phyloP scores from a whole-genome alignment of 1,284 basidiomycete genomes.

The Afroboletus lepidellus region DNA sequence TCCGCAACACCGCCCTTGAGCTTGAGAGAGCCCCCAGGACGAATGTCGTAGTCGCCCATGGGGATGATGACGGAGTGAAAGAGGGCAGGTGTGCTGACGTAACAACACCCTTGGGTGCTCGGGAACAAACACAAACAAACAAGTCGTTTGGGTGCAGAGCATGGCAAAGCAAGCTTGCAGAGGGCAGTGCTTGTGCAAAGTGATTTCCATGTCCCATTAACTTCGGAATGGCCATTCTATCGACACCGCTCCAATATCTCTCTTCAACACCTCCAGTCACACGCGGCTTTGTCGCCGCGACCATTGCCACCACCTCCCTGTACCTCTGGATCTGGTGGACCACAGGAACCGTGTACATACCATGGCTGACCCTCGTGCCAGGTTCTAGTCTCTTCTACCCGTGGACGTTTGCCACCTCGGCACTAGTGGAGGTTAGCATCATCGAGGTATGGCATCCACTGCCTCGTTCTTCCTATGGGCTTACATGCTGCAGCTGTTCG shows the following conservation, averaged over 20 bases:
- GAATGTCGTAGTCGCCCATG: slow-evolving; percentile 85
- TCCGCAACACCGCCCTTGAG: slow-evolving; percentile 81
- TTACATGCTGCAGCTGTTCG: slow-evolving; percentile 57
- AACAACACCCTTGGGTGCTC: slow-evolving; percentile 16
- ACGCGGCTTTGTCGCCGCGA: slow-evolving; percentile 69
- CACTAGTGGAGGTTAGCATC: slow-evolving; percentile 82
- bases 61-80: slow-evolving; percentile 16
- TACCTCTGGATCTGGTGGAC: slow-evolving; percentile 67
- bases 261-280: slow-evolving; percentile 78
- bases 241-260: slow-evolving; percentile 66
- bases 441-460: slow-evolving; percentile 64
- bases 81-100: slow-evolving; percentile 29
- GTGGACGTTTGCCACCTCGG: slow-evolving; percentile 89
- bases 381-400: slow-evolving; percentile 85
- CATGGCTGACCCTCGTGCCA: slow-evolving; percentile 85
- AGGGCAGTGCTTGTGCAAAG: background rate
- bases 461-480: slow-evolving; percentile 10
- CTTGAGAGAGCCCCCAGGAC: slow-evolving; percentile 86
- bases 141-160: background rate
- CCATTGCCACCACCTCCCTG: slow-evolving; percentile 61
- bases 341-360: slow-evolving; percentile 44
- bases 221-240: slow-evolving; percentile 64
- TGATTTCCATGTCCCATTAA: slow-evolving; percentile 16
- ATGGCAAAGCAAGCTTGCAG: background rate
- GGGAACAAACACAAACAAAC: slow-evolving; percentile 26